Evolutionary conservation across 2,329 filamentous ascomycete genomes (phyloP), one percentile per base, ranked within the genome.

Genomic region (Xylariaceae sp.): DNA sequence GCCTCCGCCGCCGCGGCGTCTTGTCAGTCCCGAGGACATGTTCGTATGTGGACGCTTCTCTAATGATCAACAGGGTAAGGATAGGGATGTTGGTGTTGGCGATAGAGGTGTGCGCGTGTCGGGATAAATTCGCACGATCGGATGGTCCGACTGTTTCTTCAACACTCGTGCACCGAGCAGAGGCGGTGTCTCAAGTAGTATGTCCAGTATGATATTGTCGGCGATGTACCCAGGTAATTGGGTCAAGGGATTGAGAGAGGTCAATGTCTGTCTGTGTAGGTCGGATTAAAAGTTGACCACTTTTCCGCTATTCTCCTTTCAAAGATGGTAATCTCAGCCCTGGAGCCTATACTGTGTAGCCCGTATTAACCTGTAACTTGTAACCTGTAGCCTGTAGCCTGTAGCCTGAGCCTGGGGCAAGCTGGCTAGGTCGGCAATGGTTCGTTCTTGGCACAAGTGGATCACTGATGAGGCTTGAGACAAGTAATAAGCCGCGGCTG

Each of bases 1-100:
- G 69, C 81, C 85, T 69, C 79, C 86, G 67, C 83, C 87, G 73
- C 60, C 60, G 36, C 88, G 69, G 43, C 69, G 69, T 69, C 69
- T 68, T 62, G 69, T 71, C 65, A 79, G 67, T 65, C 76, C 76
- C 51, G 76, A 77, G 60, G 76, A 77, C 75, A 77, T 78, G 62
- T 49, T 48, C 26, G 46, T 23, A 39, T 29, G 36, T 17, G 43
- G 23, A 41, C 37, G 52, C n/a, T 40, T 19, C 2, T 54, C 24
- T 28, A 23, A 23, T 11, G 37, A 41, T 41, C 33, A 16, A 24
- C 16, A 14, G 21, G 34, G 39, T 26, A 17, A 23, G 40, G 16
- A 11, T 44, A 44, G 53, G 24, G 31, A 14, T 57, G 28, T 24
- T 8, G 54, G 29, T 44, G 50, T 17, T 21, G 46, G 46, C 12